Percentiles rank a stretch among this genome's conserved stretches.
These are phyloP conservation scores for Globisporangium okanoganense DNA, from an alignment of 352 stramenopile species.

Conservation along the genomic window DNA sequence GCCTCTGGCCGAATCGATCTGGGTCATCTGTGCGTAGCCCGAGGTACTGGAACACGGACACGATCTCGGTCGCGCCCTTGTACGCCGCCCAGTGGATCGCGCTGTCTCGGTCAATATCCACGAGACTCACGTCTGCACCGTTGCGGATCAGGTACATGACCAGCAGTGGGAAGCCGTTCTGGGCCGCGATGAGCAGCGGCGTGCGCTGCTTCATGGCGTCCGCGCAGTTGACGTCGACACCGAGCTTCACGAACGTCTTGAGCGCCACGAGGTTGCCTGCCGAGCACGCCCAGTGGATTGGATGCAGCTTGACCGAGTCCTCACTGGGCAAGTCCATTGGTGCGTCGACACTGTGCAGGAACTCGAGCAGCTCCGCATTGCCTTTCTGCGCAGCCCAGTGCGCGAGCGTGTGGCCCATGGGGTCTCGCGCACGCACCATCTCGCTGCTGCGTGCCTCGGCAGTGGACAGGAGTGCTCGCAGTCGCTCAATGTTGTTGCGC, in stretches of 20 bases:
- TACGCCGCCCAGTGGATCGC: conserved; percentile 86
- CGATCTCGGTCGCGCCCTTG: conserved; percentile 79
- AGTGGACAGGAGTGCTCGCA: conserved; percentile 49
- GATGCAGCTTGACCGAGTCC: conserved; percentile 55
- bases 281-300: conserved; percentile 83
- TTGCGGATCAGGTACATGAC: conserved; percentile 76
- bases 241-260: conserved; percentile 55
- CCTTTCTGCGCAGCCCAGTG: conserved; percentile 71
- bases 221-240: conserved; percentile 68
- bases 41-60: conserved; percentile 81
- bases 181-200: conserved; percentile 67
- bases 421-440: conserved; percentile 38
- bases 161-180: conserved; percentile 70
- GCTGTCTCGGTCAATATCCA: conserved; percentile 68
- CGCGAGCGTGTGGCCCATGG: conserved; percentile 61
- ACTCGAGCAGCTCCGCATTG: conserved; percentile 51
- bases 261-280: conserved; percentile 67
- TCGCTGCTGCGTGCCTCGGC: conserved; percentile 15
- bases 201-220: conserved; percentile 72
- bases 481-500: conserved; percentile 47
- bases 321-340: conserved; percentile 60
- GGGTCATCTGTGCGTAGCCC: conserved; percentile 55
- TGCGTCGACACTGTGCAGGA: conserved; percentile 38
- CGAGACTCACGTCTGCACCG: conserved; percentile 58
- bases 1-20: conserved; percentile 77